Evolutionary conservation across 2,329 filamentous ascomycete species (phyloP).

Genomic region (Geosmithia putterillii): DNA sequence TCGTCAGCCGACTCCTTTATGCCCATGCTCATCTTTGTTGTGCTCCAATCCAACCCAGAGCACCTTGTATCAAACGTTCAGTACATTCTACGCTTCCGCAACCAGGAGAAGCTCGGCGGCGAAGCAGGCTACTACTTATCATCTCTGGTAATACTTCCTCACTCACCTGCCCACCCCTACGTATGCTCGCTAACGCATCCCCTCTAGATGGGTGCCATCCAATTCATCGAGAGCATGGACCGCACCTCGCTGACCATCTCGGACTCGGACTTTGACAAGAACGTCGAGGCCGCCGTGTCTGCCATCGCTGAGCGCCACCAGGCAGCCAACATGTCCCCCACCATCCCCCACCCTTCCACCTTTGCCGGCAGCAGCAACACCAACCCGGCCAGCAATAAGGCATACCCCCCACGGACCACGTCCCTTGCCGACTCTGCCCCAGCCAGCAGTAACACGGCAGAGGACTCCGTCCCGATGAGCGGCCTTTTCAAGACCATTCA

Average conservation of each 20-base stretch:
- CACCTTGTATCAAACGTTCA: slow-evolving; percentile 96
- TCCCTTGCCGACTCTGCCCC: slow-evolving; percentile 5
- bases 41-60: slow-evolving; percentile 86
- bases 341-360: slow-evolving; percentile 29
- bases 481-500: slow-evolving; percentile 86
- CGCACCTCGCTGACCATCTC: slow-evolving; percentile 85
- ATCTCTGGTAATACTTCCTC: slow-evolving; percentile 53
- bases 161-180: not conserved
- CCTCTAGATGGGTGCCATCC: slow-evolving; percentile 81
- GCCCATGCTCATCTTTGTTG: slow-evolving; percentile 88
- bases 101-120: slow-evolving; percentile 94
- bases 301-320: slow-evolving; percentile 87
- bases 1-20: slow-evolving; percentile 95
- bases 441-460: slow-evolving; percentile 32
- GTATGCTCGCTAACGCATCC: slow-evolving; percentile 3
- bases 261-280: slow-evolving; percentile 88
- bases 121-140: slow-evolving; percentile 98
- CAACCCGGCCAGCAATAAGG: slow-evolving; percentile 35
- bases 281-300: slow-evolving; percentile 93
- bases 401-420: slow-evolving; percentile 7
- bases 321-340: slow-evolving; percentile 9
- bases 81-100: slow-evolving; percentile 92
- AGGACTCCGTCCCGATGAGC: slow-evolving; percentile 71
- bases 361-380: slow-evolving; percentile 29
- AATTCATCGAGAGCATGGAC: slow-evolving; percentile 95